Conservation (phyloP, 306 rosid genomes). For the Quercus rubra region DNA sequence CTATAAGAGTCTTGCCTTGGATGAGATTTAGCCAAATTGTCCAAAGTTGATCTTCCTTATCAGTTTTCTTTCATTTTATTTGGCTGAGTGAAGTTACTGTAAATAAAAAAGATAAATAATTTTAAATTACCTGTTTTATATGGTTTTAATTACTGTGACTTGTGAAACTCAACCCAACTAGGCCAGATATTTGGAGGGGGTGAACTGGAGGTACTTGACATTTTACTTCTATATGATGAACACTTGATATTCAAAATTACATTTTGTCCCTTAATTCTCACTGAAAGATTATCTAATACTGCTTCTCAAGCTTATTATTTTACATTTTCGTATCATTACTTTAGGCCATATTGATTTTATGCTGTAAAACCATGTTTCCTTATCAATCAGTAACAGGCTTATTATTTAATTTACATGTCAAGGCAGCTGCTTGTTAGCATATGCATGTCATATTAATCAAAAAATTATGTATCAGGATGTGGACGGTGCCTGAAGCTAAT, state of each 20-base stretch:
- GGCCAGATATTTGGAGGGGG: not conserved
- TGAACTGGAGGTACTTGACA: not conserved
- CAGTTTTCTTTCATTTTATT: not conserved
- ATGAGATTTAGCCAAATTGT: not conserved
- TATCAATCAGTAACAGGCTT: conserved; percentile 8
- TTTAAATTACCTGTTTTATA: not conserved
- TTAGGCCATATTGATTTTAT: conserved; percentile 2
- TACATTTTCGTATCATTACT: not conserved
- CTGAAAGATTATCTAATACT: not conserved
- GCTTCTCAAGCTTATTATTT: not conserved
- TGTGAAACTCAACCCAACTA: not conserved
- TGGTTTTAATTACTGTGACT: not conserved
- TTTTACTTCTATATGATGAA: not conserved
- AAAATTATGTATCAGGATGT: conserved; percentile 54
- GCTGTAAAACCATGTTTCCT: conserved; percentile 3
- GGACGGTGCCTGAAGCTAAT: conserved; percentile 51
- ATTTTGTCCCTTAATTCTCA: not conserved
- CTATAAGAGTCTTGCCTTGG: not conserved
- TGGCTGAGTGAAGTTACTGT: not conserved
- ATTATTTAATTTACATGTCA: conserved; percentile 10
- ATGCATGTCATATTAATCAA: conserved; percentile 13
- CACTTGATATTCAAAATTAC: not conserved
- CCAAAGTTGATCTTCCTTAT: not conserved
- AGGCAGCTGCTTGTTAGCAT: conserved; percentile 6
- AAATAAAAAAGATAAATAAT: not conserved